Conservation (phyloP, 257 asterid genomes). For the Solanum arcanum region DNA sequence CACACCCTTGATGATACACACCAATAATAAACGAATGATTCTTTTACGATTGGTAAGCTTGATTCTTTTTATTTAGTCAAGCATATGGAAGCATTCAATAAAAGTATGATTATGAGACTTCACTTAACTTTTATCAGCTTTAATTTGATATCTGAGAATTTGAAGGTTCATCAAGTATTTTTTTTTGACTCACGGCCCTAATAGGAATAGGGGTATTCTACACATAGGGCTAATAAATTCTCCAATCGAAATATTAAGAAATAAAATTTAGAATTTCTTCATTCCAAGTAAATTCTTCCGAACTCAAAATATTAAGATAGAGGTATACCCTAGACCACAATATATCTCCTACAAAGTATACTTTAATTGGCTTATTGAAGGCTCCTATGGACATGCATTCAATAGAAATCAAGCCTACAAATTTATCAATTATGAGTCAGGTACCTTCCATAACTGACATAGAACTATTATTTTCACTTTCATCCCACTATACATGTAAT, state of each 20-base stretch:
- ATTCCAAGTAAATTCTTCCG: neutral
- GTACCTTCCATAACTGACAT: neutral
- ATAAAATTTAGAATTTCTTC: neutral
- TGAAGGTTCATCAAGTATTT: too few relatives aligned
- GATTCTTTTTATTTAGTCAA: neutral
- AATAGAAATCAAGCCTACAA: neutral
- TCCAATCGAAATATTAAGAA: neutral
- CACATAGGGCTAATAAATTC: neutral
- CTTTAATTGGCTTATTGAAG: neutral
- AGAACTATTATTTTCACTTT: neutral
- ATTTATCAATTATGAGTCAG: neutral
- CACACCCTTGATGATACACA: neutral
- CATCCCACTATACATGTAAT: neutral
- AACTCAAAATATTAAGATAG: neutral
- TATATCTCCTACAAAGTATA: too few relatives aligned
- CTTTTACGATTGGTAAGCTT: too few relatives aligned
- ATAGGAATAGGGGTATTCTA: neutral
- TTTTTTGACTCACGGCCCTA: neutral
- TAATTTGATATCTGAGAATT: neutral
- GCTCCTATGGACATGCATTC: neutral
- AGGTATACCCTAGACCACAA: neutral
- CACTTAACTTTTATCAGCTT: neutral
- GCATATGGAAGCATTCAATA: neutral
- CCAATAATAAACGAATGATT: too few relatives aligned
- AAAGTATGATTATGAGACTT: neutral